A percentile compares a stretch with the other conserved stretches of the same genome.
phyloP scores from a whole-genome alignment of 169 alveolate species.

The Besnoitia besnoiti region DNA sequence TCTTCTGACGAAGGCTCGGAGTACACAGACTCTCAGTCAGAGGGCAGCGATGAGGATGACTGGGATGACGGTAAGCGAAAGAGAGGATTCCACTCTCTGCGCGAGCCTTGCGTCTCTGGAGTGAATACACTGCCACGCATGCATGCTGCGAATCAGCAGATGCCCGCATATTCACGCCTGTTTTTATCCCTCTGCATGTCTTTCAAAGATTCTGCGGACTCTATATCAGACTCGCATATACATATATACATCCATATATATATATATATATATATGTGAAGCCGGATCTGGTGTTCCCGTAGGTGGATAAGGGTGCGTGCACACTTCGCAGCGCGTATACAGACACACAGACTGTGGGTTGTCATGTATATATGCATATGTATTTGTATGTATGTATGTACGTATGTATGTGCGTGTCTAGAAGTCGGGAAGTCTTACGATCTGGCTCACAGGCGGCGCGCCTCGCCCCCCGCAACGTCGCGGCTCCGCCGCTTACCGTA shows the following conservation, averaged over 20 bases:
- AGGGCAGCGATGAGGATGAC: constrained; percentile 4
- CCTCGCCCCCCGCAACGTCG: neutral
- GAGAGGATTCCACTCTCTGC: neutral
- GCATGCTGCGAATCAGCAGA: too few species aligned
- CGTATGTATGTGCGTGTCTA: neutral
- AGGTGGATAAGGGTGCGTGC: neutral
- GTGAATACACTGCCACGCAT: too few species aligned
- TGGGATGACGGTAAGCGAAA: neutral
- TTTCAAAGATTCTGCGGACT: neutral
- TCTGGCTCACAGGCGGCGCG: neutral
- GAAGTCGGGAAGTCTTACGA: neutral
- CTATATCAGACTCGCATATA: neutral
- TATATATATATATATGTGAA: neutral
- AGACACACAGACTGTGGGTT: too few species aligned
- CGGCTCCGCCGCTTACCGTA: neutral
- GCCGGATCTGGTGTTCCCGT: neutral
- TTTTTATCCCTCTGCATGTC: neutral
- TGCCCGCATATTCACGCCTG: neutral
- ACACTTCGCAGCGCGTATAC: too few species aligned
- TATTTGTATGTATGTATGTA: neutral
- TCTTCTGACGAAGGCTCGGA: constrained; percentile 21
- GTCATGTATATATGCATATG: neutral
- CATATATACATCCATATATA: neutral
- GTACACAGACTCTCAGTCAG: neutral
- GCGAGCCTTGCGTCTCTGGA: neutral